A percentile compares a stretch with the other conserved stretches of the same genome.
These are phyloP conservation scores for Trichoderma reesei DNA, from an alignment of 495 filamentous ascomycete species.

Conservation along the genomic window DNA sequence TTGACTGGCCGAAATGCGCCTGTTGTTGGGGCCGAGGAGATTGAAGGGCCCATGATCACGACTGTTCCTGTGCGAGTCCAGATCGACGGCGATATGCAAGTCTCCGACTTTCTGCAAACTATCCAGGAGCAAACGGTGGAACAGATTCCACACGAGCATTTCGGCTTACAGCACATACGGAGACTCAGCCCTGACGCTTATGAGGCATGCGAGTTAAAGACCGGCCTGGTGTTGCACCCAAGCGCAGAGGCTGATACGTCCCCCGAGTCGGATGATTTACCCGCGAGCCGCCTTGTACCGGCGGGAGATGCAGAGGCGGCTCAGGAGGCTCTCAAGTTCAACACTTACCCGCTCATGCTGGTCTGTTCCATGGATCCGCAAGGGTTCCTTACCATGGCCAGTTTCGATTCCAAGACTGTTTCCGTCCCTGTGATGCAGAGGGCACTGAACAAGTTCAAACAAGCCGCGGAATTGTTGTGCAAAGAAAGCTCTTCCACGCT, in stretches of 20 bases:
- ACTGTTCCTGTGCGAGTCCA: slow-evolving; percentile 53
- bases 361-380: slow-evolving; percentile 46
- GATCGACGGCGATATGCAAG: slow-evolving; percentile 20
- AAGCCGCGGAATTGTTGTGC: slow-evolving; percentile 24
- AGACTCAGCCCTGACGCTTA: slow-evolving; percentile 50
- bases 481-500: slow-evolving; percentile 16
- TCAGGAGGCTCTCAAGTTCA: slow-evolving; percentile 55
- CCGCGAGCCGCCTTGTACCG: slow-evolving; percentile 38
- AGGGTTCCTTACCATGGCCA: slow-evolving; percentile 51
- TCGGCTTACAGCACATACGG: slow-evolving; percentile 61
- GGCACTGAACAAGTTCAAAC: slow-evolving; percentile 23
- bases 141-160: slow-evolving; percentile 53
- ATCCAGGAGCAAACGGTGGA: slow-evolving; percentile 45
- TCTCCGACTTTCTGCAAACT: slow-evolving; percentile 32
- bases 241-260: slow-evolving; percentile 23
- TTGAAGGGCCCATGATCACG: slow-evolving; percentile 52
- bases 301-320: slow-evolving; percentile 44
- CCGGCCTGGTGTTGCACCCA: slow-evolving; percentile 39
- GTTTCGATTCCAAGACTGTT: slow-evolving; percentile 46
- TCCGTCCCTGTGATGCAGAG: slow-evolving; percentile 23
- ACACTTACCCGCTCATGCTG: slow-evolving; percentile 57
- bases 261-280: slow-evolving; percentile 23
- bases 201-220: slow-evolving; percentile 51
- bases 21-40: slow-evolving; percentile 39
- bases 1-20: slow-evolving; percentile 45